Base-by-base conservation (phyloP, 2,329 filamentous ascomycete genomes). In the Aspergillus terreus region DNA sequence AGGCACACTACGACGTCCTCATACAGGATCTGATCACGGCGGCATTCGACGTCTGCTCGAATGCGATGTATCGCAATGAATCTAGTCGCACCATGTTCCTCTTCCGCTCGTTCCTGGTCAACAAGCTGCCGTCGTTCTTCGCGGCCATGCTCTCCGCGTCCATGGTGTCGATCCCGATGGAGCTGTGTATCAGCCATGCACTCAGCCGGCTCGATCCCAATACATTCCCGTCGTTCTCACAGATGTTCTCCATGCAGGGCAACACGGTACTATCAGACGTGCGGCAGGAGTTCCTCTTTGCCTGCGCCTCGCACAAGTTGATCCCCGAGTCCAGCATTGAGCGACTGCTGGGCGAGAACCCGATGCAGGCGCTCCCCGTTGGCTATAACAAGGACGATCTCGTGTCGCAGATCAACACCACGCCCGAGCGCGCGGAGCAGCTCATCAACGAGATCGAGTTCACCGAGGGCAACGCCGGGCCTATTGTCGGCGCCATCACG, bases 401-500 rank as follows among this genome's bases (percentile, higher is more conserved):
- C 11, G 82, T 96, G 0, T 80, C 84, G 45, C 86, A 94, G 64
- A 96, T 91, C 57, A 80, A 87, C 44, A 80, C 82, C 10, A 90
- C 95, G 58, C 82, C 85, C 0, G 87, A 90, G 55, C 83, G 85
- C 56, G 83, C 88, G 1, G 87, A 91, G 58, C 82, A 85, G 41
- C 77, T 95, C 30, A 83, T 96, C 38, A 82, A 85, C 36, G 90
- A 95, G 62, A 77, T 99, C 21, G 90, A 96, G 51, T 87, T 86
- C 46, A 91, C 94, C 80, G 90, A 95, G 63, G 92, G 92, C 1
- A 96, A 96, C 68, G 90, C 90, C 2, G 90, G 89, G 2, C 90
- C 90, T 2, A 89, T 95, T 15, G 88, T 87, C 46, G 84, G 86
- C 54, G 92, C 91, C 2, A 76, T 92, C 42, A 82, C 85, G 36